These are phyloP conservation scores for Coniosporium tulheliwenetii DNA, from an alignment of 2,329 filamentous ascomycete species.

Conservation along the genomic window DNA sequence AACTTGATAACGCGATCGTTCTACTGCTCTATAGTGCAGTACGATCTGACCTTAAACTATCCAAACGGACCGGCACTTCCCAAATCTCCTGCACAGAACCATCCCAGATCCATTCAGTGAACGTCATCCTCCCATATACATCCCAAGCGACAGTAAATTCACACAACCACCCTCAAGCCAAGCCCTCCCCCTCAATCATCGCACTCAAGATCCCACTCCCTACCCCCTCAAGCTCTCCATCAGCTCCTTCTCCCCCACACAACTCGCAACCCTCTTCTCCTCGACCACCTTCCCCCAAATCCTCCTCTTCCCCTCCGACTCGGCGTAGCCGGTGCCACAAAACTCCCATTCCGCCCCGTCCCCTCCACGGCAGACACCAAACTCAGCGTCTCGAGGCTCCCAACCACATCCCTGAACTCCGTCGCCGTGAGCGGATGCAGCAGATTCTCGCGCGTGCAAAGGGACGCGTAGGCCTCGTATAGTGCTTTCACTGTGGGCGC, in stretches of 20 bases:
- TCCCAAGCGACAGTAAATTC: not conserved
- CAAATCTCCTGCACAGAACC: too few species aligned
- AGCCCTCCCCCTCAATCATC: slow-evolving; percentile 16
- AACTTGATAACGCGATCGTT: too few species aligned
- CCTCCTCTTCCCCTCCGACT: slow-evolving; percentile 46
- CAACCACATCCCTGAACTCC: slow-evolving; percentile 87
- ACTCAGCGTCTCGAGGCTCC: slow-evolving; percentile 76
- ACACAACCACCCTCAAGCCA: not conserved
- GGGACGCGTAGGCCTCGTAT: slow-evolving; percentile 65
- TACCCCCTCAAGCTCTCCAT: slow-evolving; percentile 14
- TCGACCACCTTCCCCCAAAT: slow-evolving; percentile 39
- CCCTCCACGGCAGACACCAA: slow-evolving; percentile 53
- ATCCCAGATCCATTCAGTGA: not conserved
- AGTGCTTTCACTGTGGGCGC: slow-evolving; percentile 73
- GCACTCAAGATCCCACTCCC: slow-evolving; percentile 19
- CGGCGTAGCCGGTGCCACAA: slow-evolving; percentile 43
- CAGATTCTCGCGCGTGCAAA: slow-evolving; percentile 79
- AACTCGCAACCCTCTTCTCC: slow-evolving; percentile 33
- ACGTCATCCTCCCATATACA: not conserved
- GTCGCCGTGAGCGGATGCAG: slow-evolving; percentile 79
- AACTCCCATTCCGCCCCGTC: slow-evolving; percentile 49
- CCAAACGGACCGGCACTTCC: too few species aligned
- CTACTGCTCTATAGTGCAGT: too few species aligned
- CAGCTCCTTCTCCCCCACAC: slow-evolving; percentile 18
- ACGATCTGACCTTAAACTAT: too few species aligned